These are phyloP conservation scores for Lipomyces japonicus DNA, from an alignment of 805 yeast species.

Conservation along the genomic window DNA sequence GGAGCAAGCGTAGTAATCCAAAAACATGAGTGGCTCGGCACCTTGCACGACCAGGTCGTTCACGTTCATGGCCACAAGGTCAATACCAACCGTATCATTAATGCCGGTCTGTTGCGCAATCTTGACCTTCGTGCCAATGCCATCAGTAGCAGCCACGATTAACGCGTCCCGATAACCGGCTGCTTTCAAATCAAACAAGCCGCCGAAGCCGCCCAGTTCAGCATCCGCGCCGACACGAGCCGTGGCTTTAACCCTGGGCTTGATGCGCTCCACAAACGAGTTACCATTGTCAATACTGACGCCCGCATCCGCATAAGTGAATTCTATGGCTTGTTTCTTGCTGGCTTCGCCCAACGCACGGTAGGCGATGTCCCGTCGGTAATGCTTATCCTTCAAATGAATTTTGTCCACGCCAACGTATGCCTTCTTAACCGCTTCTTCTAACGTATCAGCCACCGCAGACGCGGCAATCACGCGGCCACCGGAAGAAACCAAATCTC, in stretches of 20 bases:
- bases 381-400: constrained; percentile 68
- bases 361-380: constrained; percentile 92
- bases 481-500: constrained; percentile 75
- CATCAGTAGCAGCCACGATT: constrained; percentile 96
- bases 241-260: constrained; percentile 85
- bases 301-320: constrained; percentile 94
- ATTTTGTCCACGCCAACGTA: constrained; percentile 80
- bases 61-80: constrained; percentile 98
- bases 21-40: constrained; percentile 92
- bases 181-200: constrained; percentile 81
- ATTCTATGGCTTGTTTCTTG: constrained; percentile 35
- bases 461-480: constrained; percentile 97
- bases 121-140: constrained; percentile 96
- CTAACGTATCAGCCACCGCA: constrained; percentile 70
- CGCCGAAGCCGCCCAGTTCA: constrained; percentile 98
- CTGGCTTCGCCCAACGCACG: constrained; percentile 61
- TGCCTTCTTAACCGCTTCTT: constrained; percentile 79
- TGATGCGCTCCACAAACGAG: constrained; percentile 81
- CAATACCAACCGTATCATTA: constrained; percentile 98
- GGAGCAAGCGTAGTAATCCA: constrained; percentile 96
- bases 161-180: constrained; percentile 79
- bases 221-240: constrained; percentile 95
- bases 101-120: constrained; percentile 85
- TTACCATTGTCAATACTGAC: constrained; percentile 97
- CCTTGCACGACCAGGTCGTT: constrained; percentile 98